Evolutionary conservation across 495 filamentous ascomycete species (phyloP).

Genomic region (Penicillium flavigenum): DNA sequence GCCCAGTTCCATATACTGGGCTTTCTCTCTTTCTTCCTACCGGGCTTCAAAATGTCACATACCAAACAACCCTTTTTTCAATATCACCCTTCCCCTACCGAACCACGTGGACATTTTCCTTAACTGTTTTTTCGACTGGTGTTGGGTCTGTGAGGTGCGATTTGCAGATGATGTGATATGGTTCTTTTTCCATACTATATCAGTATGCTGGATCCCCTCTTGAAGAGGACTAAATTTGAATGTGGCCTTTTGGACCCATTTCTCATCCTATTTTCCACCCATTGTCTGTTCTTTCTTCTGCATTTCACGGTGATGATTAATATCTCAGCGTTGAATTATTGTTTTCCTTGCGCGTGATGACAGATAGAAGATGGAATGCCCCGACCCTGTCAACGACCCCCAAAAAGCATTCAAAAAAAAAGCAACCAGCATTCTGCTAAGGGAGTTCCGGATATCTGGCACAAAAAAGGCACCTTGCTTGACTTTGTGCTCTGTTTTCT

Average conservation of each 20-base stretch:
- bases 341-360: slow-evolving; percentile 20
- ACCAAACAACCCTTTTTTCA: slow-evolving; percentile 30
- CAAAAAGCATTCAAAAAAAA: slow-evolving; percentile 28
- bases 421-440: slow-evolving; percentile 36
- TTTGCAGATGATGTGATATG: slow-evolving; percentile 25
- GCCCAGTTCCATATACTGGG: slow-evolving; percentile 13
- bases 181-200: slow-evolving; percentile 7
- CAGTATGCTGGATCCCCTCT: slow-evolving; percentile 9
- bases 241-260: slow-evolving; percentile 23
- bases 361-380: slow-evolving; percentile 39
- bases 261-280: slow-evolving; percentile 16
- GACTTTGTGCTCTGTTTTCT: slow-evolving; percentile 41
- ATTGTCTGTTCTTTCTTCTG: slow-evolving; percentile 20
- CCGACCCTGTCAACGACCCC: slow-evolving; percentile 16
- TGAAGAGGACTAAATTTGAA: slow-evolving; percentile 25
- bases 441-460: slow-evolving; percentile 89
- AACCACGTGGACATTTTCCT: slow-evolving; percentile 6
- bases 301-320: slow-evolving; percentile 14
- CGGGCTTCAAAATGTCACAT: slow-evolving; percentile 37
- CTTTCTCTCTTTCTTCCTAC: slow-evolving; percentile 16
- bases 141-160: slow-evolving; percentile 4
- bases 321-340: slow-evolving; percentile 21
- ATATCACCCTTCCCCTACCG: slow-evolving; percentile 16
- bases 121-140: slow-evolving; percentile 14
- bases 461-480: slow-evolving; percentile 48